A percentile compares a stretch with the other conserved stretches of the same genome.
phyloP scores from a whole-genome alignment of 2,329 filamentous ascomycete genomes.

The Hypomyces perniciosus region DNA sequence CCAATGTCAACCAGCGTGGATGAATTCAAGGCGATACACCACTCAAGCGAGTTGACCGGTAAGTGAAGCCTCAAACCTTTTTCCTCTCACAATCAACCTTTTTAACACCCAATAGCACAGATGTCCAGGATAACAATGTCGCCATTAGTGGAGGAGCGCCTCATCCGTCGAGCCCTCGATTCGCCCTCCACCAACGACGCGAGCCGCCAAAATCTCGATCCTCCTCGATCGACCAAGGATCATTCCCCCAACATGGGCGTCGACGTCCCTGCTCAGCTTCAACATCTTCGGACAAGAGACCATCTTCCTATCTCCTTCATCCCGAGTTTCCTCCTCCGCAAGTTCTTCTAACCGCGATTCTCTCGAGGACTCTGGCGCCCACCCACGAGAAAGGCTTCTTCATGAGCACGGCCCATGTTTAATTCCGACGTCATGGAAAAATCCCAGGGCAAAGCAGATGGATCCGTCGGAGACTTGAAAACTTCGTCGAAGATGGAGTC shows the following conservation, averaged over 20 bases:
- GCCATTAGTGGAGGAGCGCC: constrained; percentile 70
- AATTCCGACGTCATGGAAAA: constrained; percentile 73
- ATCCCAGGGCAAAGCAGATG: constrained; percentile 67
- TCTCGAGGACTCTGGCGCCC: constrained; percentile 66
- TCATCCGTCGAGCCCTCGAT: constrained; percentile 78
- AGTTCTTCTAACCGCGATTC: constrained; percentile 84
- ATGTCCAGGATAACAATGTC: constrained; percentile 68
- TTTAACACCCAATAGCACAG: constrained; percentile 42
- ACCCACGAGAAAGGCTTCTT: constrained; percentile 65
- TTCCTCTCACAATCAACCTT: neutral
- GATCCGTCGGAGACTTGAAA: constrained; percentile 72
- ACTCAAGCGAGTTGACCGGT: constrained; percentile 67
- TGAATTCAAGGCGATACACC: constrained; percentile 65
- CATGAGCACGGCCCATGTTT: constrained; percentile 79
- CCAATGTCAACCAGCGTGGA: constrained; percentile 64
- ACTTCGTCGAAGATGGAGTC: constrained; percentile 56
- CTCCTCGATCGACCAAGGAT: constrained; percentile 79
- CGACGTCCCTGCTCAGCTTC: constrained; percentile 64
- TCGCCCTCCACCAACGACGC: constrained; percentile 63
- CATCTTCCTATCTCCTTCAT: constrained; percentile 67
- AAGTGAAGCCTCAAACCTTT: constrained; percentile 11
- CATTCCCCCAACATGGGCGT: constrained; percentile 70
- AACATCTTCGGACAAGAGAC: constrained; percentile 80
- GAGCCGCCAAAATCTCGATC: constrained; percentile 61
- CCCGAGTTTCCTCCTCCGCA: constrained; percentile 68